Base-by-base conservation (phyloP, 1,284 basidiomycete species). In the Leccinum holopus region DNA sequence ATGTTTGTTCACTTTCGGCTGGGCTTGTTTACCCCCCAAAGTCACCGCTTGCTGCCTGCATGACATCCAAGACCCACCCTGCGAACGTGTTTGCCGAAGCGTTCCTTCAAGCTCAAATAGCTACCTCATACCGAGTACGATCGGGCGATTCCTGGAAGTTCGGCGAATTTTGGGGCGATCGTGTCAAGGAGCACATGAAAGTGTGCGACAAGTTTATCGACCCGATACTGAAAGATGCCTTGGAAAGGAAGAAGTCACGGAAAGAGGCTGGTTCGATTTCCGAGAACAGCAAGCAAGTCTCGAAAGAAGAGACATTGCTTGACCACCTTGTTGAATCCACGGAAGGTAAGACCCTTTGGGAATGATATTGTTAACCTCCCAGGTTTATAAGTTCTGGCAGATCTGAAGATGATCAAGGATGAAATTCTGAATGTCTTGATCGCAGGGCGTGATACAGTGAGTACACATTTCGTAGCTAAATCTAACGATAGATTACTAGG, bases 371-470 rank as follows among this genome's bases (percentile, higher is more conserved):
- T 35, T 21, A 33, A 4, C 1, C 37, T 33, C 2, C 58, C 37
- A 47, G 52, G 8, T 21, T 32, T 5, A 51, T 32, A 10, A 5
- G 3, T 8, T 30, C 0, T 25, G 16, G n/a, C 49, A 76, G 75
- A 73, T 60, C 70, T 64, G 9, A 70, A 69, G 5, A 70, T 81
- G 28, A 69, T 84, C 32, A 76, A 73, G 61, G 82, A 84, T 59
- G 82, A 84, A 68, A 79, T 80, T 16, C 68, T 83, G 56, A 84
- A 83, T 59, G 76, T 84, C 16, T 70, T 82, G 57, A 77, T 82
- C 18, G 82, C 83, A 4, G 82, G 80, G 5, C 74, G 84, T 12
- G 82, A 84, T 65, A 83, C 82, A 5, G 82, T 81, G 58, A 60
- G 77, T 59, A 14, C 5, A 10, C 9, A 10, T 59, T 58, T 49